Conservation (phyloP, 176 grass and related monocot genomes). For the Avena insularis region DNA sequence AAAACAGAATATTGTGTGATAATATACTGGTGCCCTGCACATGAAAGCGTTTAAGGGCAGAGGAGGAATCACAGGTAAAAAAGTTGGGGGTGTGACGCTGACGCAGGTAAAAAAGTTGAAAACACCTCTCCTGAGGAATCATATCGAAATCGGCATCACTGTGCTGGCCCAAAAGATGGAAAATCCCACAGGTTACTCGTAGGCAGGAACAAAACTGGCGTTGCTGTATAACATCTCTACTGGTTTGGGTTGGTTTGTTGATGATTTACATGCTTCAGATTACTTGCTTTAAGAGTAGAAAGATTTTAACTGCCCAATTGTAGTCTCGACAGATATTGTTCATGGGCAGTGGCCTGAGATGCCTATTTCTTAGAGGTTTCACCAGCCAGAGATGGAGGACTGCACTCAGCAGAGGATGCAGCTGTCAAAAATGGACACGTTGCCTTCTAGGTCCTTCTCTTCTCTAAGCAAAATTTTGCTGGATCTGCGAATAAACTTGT, state of each 20-base stretch:
- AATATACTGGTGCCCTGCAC: slow-evolving; percentile 36
- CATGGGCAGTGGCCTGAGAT: slow-evolving; percentile 34
- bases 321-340: slow-evolving; percentile 30
- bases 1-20: slow-evolving; percentile 29
- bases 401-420: slow-evolving; percentile 12
- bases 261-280: slow-evolving; percentile 34
- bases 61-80: slow-evolving; percentile 41
- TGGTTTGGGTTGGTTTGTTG: background rate
- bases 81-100: slow-evolving; percentile 20
- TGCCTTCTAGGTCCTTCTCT: slow-evolving; percentile 38
- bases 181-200: background rate
- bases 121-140: background rate
- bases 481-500: slow-evolving; percentile 64
- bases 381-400: slow-evolving; percentile 33
- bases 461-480: slow-evolving; percentile 49
- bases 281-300: slow-evolving; percentile 23
- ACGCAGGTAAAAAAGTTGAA: slow-evolving; percentile 37
- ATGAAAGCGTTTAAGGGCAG: slow-evolving; percentile 24
- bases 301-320: background rate
- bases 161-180: background rate
- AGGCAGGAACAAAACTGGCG: background rate
- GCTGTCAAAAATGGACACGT: slow-evolving; percentile 22
- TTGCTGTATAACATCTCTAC: slow-evolving; percentile 21
- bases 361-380: slow-evolving; percentile 28
- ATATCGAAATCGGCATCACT: slow-evolving; percentile 38